Evolutionary conservation across 1,284 basidiomycete species (phyloP).

Genomic region (Sporisorium reilianum): DNA sequence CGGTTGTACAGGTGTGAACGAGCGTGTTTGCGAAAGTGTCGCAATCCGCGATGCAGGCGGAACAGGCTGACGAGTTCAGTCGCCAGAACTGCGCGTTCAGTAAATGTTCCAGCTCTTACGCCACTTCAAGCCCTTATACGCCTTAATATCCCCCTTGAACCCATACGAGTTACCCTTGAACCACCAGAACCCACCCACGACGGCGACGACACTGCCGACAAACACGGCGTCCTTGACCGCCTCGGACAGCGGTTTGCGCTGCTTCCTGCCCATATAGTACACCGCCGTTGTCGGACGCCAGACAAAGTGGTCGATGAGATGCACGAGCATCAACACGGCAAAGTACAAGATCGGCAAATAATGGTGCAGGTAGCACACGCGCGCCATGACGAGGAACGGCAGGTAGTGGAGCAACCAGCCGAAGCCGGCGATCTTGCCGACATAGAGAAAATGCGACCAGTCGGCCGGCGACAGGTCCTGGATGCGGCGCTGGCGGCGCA

Average conservation of each 20-base stretch:
- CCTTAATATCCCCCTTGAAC: slow-evolving; percentile 82
- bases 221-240: slow-evolving; percentile 81
- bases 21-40: no score
- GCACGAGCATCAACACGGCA: slow-evolving; percentile 88
- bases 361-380: slow-evolving; percentile 88
- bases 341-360: slow-evolving; percentile 91
- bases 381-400: slow-evolving; percentile 78
- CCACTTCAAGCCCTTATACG: slow-evolving; percentile 61
- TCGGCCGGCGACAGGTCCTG: slow-evolving; percentile 87
- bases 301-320: slow-evolving; percentile 87
- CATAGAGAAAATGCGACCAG: slow-evolving; percentile 94
- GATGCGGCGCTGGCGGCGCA: slow-evolving; percentile 88
- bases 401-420: slow-evolving; percentile 93
- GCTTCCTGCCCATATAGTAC: slow-evolving; percentile 31
- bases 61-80: no score
- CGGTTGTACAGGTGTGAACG: no score
- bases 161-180: slow-evolving; percentile 90
- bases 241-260: slow-evolving; percentile 71
- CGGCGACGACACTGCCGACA: slow-evolving; percentile 74
- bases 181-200: slow-evolving; percentile 90
- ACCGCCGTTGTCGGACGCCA: slow-evolving; percentile 70
- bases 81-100: slow-evolving; percentile 4
- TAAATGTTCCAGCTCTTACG: slow-evolving; percentile 69
- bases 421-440: slow-evolving; percentile 87
- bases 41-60: no score